Evolutionary conservation across 257 asterid species (phyloP).

Genomic region (Solanum arcanum): DNA sequence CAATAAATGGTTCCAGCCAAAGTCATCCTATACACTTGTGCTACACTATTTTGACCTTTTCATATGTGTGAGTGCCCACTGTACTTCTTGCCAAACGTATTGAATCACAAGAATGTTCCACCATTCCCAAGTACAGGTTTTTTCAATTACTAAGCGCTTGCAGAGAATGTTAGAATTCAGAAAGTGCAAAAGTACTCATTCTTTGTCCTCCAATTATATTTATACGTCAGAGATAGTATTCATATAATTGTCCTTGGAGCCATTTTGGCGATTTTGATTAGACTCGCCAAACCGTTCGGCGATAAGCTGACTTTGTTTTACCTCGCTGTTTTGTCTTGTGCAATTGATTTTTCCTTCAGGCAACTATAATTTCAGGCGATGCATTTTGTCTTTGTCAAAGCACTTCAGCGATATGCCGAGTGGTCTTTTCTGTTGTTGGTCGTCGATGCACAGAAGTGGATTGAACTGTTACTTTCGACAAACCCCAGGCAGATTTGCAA

Average conservation of each 20-base stretch:
- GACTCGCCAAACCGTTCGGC: background rate
- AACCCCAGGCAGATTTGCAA: background rate
- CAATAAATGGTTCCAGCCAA: background rate
- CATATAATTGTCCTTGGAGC: background rate
- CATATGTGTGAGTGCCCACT: background rate
- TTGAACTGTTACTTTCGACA: background rate
- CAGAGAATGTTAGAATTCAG: background rate
- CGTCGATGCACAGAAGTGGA: background rate
- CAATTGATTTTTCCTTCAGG: background rate
- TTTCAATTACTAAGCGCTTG: background rate
- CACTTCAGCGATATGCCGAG: background rate
- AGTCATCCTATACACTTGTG: background rate
- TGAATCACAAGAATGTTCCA: background rate
- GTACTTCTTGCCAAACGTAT: background rate
- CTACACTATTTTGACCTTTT: background rate
- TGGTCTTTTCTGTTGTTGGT: background rate
- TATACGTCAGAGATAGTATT: background rate
- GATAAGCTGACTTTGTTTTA: background rate
- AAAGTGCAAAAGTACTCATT: background rate
- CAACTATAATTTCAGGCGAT: background rate
- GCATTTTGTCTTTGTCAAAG: background rate
- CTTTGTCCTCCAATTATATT: background rate
- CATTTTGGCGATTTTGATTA: background rate
- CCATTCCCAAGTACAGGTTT: background rate
- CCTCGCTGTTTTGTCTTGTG: background rate